phyloP scores from a whole-genome alignment of 2,329 filamentous ascomycete species.

The Meredithiella fracta region DNA sequence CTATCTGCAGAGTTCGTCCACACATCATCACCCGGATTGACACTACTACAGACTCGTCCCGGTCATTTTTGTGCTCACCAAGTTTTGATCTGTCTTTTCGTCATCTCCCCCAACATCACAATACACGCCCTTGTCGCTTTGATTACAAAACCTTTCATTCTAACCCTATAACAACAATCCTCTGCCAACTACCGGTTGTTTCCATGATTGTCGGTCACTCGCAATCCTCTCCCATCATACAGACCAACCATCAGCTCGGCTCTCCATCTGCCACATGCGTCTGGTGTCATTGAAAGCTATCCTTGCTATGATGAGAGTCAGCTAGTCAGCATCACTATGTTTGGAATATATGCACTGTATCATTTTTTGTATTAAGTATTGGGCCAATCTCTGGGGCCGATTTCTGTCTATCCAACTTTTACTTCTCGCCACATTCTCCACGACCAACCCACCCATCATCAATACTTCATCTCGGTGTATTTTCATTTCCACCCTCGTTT shows the following conservation, averaged over 20 bases:
- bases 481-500: constrained; percentile 1
- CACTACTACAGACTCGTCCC: not conserved
- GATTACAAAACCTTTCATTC: not conserved
- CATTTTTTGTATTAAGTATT: not conserved
- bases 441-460: not conserved
- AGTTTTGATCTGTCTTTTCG: not conserved
- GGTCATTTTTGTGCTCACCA: not conserved
- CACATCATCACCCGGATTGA: no score
- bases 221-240: not conserved
- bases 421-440: not conserved
- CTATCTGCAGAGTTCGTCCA: no score
- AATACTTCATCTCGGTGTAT: not conserved
- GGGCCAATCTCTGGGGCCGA: not conserved
- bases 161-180: no score
- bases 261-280: not conserved
- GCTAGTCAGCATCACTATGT: no score
- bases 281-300: not conserved
- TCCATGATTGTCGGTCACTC: not conserved
- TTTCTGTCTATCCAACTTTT: not conserved
- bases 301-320: not conserved
- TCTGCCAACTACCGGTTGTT: not conserved
- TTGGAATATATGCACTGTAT: not conserved
- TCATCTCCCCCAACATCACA: not conserved
- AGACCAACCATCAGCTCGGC: not conserved
- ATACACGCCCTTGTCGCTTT: not conserved